These are phyloP conservation scores for Phialophora verrucosa DNA, from an alignment of 2,329 filamentous ascomycete species.

Conservation along the genomic window DNA sequence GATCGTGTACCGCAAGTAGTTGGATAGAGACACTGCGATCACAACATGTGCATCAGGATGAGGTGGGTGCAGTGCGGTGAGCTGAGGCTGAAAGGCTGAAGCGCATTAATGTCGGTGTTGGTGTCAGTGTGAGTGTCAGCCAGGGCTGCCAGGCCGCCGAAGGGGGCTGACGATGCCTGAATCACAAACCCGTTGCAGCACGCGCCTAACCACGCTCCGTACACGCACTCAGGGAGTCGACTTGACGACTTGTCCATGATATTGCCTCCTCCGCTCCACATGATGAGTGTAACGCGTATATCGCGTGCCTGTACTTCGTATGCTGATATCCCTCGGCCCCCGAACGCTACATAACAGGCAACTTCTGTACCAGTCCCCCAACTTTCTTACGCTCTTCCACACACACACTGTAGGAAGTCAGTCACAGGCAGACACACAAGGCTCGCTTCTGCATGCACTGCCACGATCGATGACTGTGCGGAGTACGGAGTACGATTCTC, in stretches of 20 bases:
- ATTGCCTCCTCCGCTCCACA: not conserved
- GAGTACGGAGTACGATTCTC: too few relatives aligned
- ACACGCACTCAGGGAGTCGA: too few relatives aligned
- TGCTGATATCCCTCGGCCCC: not conserved
- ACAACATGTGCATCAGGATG: not conserved
- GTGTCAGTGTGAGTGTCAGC: not conserved
- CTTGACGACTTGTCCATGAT: not conserved
- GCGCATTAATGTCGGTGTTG: not conserved
- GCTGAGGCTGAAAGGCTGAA: not conserved
- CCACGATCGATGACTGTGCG: not conserved
- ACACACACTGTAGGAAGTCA: not conserved
- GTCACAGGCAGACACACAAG: not conserved
- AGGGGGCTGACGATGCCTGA: not conserved
- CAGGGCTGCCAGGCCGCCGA: not conserved
- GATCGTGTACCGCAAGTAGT: conserved; percentile 62
- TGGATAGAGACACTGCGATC: not conserved
- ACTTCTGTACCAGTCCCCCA: not conserved
- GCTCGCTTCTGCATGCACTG: not conserved
- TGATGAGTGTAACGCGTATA: not conserved
- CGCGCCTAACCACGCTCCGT: too few relatives aligned
- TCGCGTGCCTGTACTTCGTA: not conserved
- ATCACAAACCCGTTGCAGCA: too few relatives aligned
- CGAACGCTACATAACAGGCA: not conserved
- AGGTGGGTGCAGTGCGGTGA: not conserved
- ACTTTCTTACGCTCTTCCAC: not conserved